Evolutionary conservation across 1,139 yeast genomes (phyloP), one percentile per base, ranked within the genome.

Genomic region (Debaryomyces singareniensis): DNA sequence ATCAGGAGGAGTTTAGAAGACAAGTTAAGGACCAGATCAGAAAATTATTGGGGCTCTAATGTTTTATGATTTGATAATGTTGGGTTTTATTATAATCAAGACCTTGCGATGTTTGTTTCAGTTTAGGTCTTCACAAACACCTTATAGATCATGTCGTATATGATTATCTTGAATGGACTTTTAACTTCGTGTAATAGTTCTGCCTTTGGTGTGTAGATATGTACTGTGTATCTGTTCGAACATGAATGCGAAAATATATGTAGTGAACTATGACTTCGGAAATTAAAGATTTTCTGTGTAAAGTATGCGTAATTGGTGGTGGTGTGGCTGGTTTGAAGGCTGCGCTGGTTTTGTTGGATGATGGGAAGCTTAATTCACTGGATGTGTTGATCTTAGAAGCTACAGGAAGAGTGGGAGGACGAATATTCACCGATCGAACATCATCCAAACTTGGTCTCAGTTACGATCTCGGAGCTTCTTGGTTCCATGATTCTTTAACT

Each of bases 261-360:
- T n/a, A n/a, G n/a, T 9, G 21, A 18, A 9, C n/a, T 9, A n/a
- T 9, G 21, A 18, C 21, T 9, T 18, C n/a, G 9, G 21, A 18
- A n/a, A 18, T 18, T 9, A n/a, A 9, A 18, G 10, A 18, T 9
- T 9, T 9, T 9, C 21, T 9, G 21, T 18, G 20, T 12, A 28
- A 28, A 14, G 60, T 49, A 16, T 54, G 50, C 20, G 42, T 86
- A 5, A 61, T 86, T 7, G 96, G 96, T 3, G 95, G 85, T 6
- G 96, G 96, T 0, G 74, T 83, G 5, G 58, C 95, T 1, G 96
- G 95, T 0, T 61, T 86, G 25, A 78, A 81, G 41, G 84, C 95
- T 1, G 91, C 93, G 0, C 66, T 77, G 4, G 71, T 69, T 3
- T 61, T 86, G 4, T 50, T 71, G 9, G 45, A 51, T 10, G 29